A percentile compares a stretch with the other conserved stretches of the same genome.
Evolutionary conservation across 345 rosid genomes (phyloP).

Genomic region (Eucalyptus polyanthemos): DNA sequence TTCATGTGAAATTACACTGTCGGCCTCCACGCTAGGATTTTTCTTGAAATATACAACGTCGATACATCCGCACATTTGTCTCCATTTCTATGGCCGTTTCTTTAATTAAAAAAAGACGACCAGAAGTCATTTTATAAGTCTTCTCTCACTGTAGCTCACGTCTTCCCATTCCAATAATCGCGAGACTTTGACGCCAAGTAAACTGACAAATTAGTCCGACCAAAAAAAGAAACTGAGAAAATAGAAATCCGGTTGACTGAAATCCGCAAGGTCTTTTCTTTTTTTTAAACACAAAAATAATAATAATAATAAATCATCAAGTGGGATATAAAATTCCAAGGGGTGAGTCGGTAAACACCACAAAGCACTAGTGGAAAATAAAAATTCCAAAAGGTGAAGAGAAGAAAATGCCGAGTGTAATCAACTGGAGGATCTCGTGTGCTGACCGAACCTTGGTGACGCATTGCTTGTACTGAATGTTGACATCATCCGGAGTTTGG

Average conservation of each 20-base stretch:
- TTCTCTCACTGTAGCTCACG: not conserved
- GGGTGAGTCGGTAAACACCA: not conserved
- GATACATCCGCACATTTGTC: not conserved
- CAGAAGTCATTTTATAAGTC: not conserved
- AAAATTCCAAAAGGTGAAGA: not conserved
- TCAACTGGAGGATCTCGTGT: not conserved
- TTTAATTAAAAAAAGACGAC: not conserved
- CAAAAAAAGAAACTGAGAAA: not conserved
- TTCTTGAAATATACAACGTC: not conserved
- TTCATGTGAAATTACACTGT: not conserved
- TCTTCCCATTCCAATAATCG: not conserved
- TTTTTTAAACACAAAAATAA: not conserved
- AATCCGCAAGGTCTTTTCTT: not conserved
- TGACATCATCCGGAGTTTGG: not conserved
- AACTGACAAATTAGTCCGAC: not conserved
- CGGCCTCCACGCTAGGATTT: not conserved
- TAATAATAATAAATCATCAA: not conserved
- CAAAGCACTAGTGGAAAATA: not conserved
- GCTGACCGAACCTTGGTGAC: not conserved
- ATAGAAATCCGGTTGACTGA: not conserved
- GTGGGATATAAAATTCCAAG: not conserved
- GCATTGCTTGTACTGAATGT: not conserved
- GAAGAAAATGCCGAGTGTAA: not conserved
- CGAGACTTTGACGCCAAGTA: not conserved
- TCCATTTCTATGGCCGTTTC: not conserved